Evolutionary conservation across 768 basidiomycete genomes (phyloP).

Genomic region (Boletus pseudopeckii): DNA sequence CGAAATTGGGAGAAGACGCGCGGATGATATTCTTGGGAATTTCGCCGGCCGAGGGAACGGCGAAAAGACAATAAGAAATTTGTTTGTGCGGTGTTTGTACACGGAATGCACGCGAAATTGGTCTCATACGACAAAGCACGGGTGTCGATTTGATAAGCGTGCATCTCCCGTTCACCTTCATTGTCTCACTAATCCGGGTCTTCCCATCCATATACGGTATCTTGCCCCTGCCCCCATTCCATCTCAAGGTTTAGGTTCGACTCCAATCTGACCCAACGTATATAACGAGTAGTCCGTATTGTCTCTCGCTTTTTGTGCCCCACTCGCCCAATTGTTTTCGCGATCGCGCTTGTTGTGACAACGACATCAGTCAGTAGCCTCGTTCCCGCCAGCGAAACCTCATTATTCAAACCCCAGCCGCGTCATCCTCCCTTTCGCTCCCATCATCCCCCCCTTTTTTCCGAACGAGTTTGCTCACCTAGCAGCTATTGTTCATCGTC

Average conservation of each 20-base stretch:
- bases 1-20: conserved; percentile 21
- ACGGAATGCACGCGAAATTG: conserved; percentile 40
- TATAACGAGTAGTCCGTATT: conserved; percentile 56
- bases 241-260: conserved; percentile 30
- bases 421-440: conserved; percentile 16
- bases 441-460: conserved; percentile 30
- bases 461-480: conserved; percentile 35
- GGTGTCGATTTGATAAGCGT: conserved; percentile 32
- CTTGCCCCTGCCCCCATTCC: conserved; percentile 18
- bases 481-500: conserved; percentile 33
- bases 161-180: conserved; percentile 26
- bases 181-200: conserved; percentile 32
- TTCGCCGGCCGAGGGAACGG: conserved; percentile 33
- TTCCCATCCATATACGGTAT: conserved; percentile 19
- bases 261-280: conserved; percentile 35
- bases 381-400: conserved; percentile 43
- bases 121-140: conserved; percentile 31
- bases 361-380: conserved; percentile 45
- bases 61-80: conserved; percentile 45
- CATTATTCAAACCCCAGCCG: conserved; percentile 35
- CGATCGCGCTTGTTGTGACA: conserved; percentile 44
- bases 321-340: conserved; percentile 63
- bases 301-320: conserved; percentile 56
- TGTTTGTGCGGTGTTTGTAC: conserved; percentile 40
- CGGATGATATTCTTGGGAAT: conserved; percentile 30